Percentiles rank a stretch among this genome's conserved stretches.
phyloP scores from a whole-genome alignment of 2,329 filamentous ascomycete genomes.

The Aspergillus sp. region DNA sequence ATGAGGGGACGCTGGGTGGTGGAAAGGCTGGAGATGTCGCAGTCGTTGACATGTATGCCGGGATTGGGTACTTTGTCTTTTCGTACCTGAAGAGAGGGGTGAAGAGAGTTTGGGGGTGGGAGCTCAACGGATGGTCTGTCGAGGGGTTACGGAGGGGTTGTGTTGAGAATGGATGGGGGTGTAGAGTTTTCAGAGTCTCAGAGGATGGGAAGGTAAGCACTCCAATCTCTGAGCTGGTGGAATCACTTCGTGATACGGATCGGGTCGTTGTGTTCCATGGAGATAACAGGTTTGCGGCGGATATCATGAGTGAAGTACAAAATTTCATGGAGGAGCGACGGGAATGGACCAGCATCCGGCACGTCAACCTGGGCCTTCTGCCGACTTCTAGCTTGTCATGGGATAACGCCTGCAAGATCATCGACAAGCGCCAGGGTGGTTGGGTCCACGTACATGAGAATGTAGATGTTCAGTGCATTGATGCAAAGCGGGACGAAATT shows the following conservation, averaged over 20 bases:
- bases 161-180: conserved; percentile 67
- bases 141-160: conserved; percentile 82
- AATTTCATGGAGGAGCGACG: conserved; percentile 36
- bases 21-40: conserved; percentile 35
- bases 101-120: conserved; percentile 77
- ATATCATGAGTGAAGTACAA: conserved; percentile 42
- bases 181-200: conserved; percentile 56
- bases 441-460: conserved; percentile 68
- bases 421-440: conserved; percentile 53
- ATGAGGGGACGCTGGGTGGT: conserved; percentile 29
- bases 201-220: conserved; percentile 40
- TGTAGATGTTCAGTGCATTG: conserved; percentile 53
- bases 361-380: conserved; percentile 64
- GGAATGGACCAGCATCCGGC: conserved; percentile 49
- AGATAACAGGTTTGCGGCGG: conserved; percentile 63
- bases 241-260: conserved; percentile 47
- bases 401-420: conserved; percentile 52
- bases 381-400: conserved; percentile 58
- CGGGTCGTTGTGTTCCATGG: conserved; percentile 71
- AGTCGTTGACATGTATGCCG: conserved; percentile 81
- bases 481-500: conserved; percentile 43
- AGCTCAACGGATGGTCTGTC: conserved; percentile 85
- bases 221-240: conserved; percentile 37
- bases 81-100: conserved; percentile 75
- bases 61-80: conserved; percentile 93